Conservation (phyloP, 106 monocot species). For the Narthecium ossifragum region DNA sequence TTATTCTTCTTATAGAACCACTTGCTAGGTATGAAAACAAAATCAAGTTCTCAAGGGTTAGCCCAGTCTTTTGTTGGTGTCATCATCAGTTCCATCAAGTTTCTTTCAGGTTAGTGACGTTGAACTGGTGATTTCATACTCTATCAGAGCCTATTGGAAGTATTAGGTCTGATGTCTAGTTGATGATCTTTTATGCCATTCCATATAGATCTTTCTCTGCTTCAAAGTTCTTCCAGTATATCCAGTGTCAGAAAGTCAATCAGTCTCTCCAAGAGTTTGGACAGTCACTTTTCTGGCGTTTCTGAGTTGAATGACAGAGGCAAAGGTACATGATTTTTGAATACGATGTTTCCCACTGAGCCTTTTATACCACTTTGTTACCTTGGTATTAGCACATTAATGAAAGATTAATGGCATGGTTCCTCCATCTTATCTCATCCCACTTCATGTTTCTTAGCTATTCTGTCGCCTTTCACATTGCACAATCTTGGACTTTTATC, state of each 20-base stretch:
- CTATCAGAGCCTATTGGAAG: too few species aligned
- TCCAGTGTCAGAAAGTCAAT: slow-evolving; percentile 15
- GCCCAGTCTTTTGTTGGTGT: slow-evolving; percentile 64
- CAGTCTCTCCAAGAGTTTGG: slow-evolving; percentile 8
- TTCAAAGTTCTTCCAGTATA: slow-evolving; percentile 19
- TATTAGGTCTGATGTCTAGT: not conserved
- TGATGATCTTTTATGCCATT: slow-evolving; percentile 2
- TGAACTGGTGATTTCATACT: not conserved
- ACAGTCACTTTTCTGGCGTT: not conserved
- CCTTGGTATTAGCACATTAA: too few species aligned
- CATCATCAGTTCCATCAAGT: slow-evolving; percentile 58
- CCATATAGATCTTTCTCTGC: slow-evolving; percentile 53
- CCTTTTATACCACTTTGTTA: too few species aligned
- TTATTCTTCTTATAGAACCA: slow-evolving; percentile 53
- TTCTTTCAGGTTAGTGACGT: slow-evolving; percentile 61
- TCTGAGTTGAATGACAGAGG: slow-evolving; percentile 22
- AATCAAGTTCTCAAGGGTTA: slow-evolving; percentile 28
- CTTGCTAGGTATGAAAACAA: slow-evolving; percentile 57
- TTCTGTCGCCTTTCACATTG: too few species aligned
- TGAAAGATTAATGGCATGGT: too few species aligned
- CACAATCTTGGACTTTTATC: too few species aligned
- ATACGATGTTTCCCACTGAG: too few species aligned
- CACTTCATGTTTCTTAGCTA: too few species aligned
- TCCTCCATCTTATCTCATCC: too few species aligned
- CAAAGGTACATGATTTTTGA: slow-evolving; percentile 44